Base-by-base conservation (phyloP, 2,329 filamentous ascomycete species). In the Pseudocercospora crystallina region DNA sequence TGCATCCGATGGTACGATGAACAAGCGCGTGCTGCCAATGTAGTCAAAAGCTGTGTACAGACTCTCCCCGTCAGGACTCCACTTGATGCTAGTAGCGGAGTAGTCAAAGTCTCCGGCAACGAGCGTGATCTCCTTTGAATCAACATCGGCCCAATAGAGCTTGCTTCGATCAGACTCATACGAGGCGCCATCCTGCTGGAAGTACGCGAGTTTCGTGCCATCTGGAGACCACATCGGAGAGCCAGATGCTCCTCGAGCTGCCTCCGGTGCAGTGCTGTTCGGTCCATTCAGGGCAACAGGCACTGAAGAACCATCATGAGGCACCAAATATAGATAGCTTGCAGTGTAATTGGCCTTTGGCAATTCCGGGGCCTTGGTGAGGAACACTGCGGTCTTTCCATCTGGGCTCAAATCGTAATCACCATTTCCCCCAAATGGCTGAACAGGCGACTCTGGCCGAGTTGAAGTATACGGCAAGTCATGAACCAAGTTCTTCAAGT, bases 381-480 rank as follows among this genome's bases (percentile, higher is more conserved):
- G 39, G 53, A 63, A 63, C 1, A 61, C 59, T 13, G 61, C 59
- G 7, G 56, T 51, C 17, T 51, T 56, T 8, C 61, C 61, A 37
- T 61, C 59, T 12, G 59, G 59, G 41, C 54, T 58, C 26, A 63
- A 43, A 36, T 61, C 59, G 43, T 61, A 63, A 35, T 61, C 59
- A 2, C 51, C 53, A 20, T 15, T 45, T 41, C 51, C 58, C 13
- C 60, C 58, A 43, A 56, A 57, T 8, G 60, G 54, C 36, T 57
- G 57, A 34, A 59, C 56, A 8, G 61, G 61, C 29, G 47, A 47
- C 39, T 63, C 61, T 14, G 57, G 61, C n/a, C 58, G 39, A 12
- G 61, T 63, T 26, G 57, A 51, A 17, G 54, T 59, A n/a, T 59
- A 61, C 11, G 59, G 51, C 31, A 63, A 49, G 26, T 55, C 55